These are phyloP conservation scores for Lepiota brunneoincarnata DNA, from an alignment of 768 basidiomycete species.

Conservation along the genomic window DNA sequence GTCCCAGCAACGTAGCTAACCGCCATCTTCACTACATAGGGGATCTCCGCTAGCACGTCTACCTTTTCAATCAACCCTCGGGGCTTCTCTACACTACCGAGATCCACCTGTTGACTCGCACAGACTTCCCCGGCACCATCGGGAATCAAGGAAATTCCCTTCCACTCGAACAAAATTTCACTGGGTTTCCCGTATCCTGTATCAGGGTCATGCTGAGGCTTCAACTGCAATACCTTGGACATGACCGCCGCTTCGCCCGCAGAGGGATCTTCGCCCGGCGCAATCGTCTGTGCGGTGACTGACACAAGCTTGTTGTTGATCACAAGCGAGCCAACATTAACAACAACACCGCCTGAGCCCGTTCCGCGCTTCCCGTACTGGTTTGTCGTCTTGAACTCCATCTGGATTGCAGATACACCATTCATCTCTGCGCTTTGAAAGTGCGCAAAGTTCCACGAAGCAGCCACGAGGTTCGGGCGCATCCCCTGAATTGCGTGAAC, in stretches of 20 bases:
- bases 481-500: constrained; percentile 98
- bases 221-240: constrained; percentile 66
- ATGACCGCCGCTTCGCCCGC: constrained; percentile 37
- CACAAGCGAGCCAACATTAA: constrained; percentile 85
- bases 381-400: constrained; percentile 91
- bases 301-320: constrained; percentile 72
- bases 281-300: constrained; percentile 79
- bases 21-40: constrained; percentile 86
- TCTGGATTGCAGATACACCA: constrained; percentile 84
- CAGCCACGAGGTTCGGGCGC: constrained; percentile 91
- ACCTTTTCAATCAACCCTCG: constrained; percentile 89
- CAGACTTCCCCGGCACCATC: constrained; percentile 51
- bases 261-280: constrained; percentile 57
- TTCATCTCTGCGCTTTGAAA: constrained; percentile 78
- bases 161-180: constrained; percentile 75
- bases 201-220: constrained; percentile 62
- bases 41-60: constrained; percentile 93
- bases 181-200: constrained; percentile 80
- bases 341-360: constrained; percentile 79
- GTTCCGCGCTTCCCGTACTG: constrained; percentile 75
- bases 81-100: constrained; percentile 56
- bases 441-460: constrained; percentile 92
- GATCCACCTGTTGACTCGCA: constrained; percentile 53
- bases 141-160: constrained; percentile 57
- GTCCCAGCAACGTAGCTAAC: constrained; percentile 92